These are phyloP conservation scores for Lactarius deliciosus DNA, from an alignment of 768 basidiomycete genomes.

Conservation along the genomic window DNA sequence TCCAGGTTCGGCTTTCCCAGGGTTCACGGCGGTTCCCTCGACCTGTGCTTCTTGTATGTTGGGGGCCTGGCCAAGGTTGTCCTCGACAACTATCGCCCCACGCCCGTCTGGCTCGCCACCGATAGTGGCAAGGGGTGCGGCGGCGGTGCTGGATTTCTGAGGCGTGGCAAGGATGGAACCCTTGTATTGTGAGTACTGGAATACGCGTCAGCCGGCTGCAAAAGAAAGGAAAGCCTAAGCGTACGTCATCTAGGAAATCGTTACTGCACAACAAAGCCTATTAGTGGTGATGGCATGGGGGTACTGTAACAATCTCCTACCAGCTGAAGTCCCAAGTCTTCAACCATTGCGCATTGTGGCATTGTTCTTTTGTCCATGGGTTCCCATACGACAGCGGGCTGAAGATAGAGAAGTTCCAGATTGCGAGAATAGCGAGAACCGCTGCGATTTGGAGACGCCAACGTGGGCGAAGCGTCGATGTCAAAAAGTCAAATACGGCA, in stretches of 20 bases:
- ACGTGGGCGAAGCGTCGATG: constrained; percentile 72
- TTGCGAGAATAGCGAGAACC: constrained; percentile 65
- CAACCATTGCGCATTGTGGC: constrained; percentile 76
- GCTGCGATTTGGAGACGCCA: constrained; percentile 79
- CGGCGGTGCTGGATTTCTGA: constrained; percentile 34
- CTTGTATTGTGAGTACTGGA: constrained; percentile 60
- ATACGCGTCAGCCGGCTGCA: not conserved
- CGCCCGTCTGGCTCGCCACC: constrained; percentile 56
- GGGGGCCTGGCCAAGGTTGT: constrained; percentile 36
- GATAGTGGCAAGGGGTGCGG: constrained; percentile 44
- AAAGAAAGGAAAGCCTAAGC: constrained; percentile 34
- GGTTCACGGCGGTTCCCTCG: constrained; percentile 41
- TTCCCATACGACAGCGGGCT: constrained; percentile 83
- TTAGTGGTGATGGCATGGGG: constrained; percentile 18
- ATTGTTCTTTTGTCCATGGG: constrained; percentile 82
- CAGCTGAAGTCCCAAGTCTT: constrained; percentile 97
- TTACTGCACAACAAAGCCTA: constrained; percentile 42
- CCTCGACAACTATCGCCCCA: constrained; percentile 53
- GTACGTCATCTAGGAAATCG: constrained; percentile 67
- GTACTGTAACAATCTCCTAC: constrained; percentile 39
- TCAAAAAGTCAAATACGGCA: constrained; percentile 80
- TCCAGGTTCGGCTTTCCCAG: constrained; percentile 69
- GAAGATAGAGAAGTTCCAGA: constrained; percentile 78
- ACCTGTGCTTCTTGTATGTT: constrained; percentile 26
- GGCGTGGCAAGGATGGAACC: constrained; percentile 40